These are phyloP conservation scores for Eucalyptus cloeziana DNA, from an alignment of 345 rosid genomes.

Conservation along the genomic window DNA sequence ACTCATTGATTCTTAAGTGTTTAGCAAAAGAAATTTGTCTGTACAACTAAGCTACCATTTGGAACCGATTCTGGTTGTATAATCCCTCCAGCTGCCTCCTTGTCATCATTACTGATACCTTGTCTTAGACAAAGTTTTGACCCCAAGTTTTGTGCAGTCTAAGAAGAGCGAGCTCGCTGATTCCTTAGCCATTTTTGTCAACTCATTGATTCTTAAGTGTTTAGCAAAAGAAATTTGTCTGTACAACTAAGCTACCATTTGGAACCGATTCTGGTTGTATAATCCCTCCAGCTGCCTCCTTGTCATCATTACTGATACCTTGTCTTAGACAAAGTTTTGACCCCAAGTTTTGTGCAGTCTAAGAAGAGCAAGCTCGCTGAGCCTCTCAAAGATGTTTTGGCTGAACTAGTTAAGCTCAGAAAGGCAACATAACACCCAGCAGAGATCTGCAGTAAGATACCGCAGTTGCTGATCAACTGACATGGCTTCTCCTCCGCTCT, in stretches of 20 bases:
- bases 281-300: background rate
- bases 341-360: constrained; percentile 14
- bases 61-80: background rate
- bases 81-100: background rate
- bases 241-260: background rate
- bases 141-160: constrained; percentile 14
- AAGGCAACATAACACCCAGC: background rate
- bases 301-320: background rate
- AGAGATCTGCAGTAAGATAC: background rate
- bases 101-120: background rate
- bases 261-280: background rate
- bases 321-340: background rate
- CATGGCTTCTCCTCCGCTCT: background rate
- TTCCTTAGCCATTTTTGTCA: too few relatives aligned
- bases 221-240: background rate
- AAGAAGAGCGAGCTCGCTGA: constrained; percentile 15
- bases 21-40: background rate
- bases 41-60: background rate
- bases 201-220: too few relatives aligned
- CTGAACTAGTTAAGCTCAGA: constrained; percentile 21
- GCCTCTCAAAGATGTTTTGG: constrained; percentile 25
- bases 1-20: too few relatives aligned
- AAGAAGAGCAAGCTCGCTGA: constrained; percentile 16
- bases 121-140: background rate
- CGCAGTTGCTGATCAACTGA: background rate